Conservation (phyloP, 768 basidiomycete species). For the Amanita jacksonii region DNA sequence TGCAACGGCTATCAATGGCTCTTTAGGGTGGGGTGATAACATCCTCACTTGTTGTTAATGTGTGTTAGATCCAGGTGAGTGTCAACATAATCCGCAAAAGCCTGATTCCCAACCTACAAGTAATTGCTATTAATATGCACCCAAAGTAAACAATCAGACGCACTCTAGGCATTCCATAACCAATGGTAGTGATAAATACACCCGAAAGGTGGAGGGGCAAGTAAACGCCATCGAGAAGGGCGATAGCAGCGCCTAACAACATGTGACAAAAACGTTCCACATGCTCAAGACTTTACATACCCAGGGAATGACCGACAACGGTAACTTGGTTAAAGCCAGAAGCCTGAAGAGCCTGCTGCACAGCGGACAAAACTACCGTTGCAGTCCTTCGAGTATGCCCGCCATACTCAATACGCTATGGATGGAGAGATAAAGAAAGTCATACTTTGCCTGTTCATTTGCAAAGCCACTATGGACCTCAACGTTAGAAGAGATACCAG, state of each 20-base stretch:
- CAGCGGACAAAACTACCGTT: slow-evolving; percentile 29
- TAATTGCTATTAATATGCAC: too few relatives aligned
- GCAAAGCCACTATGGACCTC: slow-evolving; percentile 37
- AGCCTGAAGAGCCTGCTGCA: slow-evolving; percentile 24
- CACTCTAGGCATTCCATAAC: slow-evolving; percentile 37
- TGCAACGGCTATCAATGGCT: slow-evolving; percentile 7
- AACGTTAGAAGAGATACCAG: slow-evolving; percentile 31
- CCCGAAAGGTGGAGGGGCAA: slow-evolving; percentile 40
- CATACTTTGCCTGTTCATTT: slow-evolving; percentile 30
- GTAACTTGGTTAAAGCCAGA: slow-evolving; percentile 29
- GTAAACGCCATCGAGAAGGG: slow-evolving; percentile 47
- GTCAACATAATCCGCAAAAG: slow-evolving; percentile 54
- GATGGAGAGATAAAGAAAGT: background rate
- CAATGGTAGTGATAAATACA: slow-evolving; percentile 24
- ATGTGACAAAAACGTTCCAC: background rate
- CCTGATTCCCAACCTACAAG: slow-evolving; percentile 44
- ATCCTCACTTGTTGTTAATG: slow-evolving; percentile 45
- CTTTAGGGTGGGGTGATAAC: too few relatives aligned
- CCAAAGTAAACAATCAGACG: slow-evolving; percentile 7
- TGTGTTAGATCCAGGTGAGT: slow-evolving; percentile 38
- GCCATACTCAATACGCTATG: background rate
- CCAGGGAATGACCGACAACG: slow-evolving; percentile 38
- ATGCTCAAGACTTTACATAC: slow-evolving; percentile 11
- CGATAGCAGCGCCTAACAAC: slow-evolving; percentile 36
- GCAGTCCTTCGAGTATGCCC: slow-evolving; percentile 25